These are phyloP conservation scores for Lepidium didymum DNA, from an alignment of 345 rosid species.

Conservation along the genomic window DNA sequence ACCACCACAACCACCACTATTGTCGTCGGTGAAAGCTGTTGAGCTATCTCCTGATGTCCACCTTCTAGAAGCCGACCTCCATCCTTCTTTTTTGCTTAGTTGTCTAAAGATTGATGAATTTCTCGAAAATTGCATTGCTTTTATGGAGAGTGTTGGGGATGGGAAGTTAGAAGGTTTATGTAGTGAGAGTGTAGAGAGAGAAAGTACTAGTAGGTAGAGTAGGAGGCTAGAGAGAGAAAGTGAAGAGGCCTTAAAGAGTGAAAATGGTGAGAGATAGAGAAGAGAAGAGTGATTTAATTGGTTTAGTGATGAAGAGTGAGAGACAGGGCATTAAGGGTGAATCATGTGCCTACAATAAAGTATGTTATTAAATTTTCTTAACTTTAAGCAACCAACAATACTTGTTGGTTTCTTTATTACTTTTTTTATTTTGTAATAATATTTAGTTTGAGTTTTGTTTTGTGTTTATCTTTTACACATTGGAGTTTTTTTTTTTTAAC, in stretches of 20 bases:
- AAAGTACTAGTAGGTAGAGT: conserved; percentile 1
- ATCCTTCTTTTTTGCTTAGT: conserved; percentile 50
- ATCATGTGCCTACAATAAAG: conserved; percentile 26
- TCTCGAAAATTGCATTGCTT: conserved; percentile 29
- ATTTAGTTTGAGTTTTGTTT: neutral
- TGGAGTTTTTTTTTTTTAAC: no score
- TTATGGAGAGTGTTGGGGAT: conserved; percentile 1
- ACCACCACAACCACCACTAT: conserved; percentile 5
- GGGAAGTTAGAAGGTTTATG: conserved; percentile 4
- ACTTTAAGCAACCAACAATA: conserved; percentile 19
- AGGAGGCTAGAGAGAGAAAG: neutral
- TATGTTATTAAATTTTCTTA: conserved; percentile 3
- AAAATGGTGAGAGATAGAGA: neutral
- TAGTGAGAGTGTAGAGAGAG: conserved; percentile 3
- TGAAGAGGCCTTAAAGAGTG: conserved; percentile 10
- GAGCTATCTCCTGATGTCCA: conserved; percentile 40
- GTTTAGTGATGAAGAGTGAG: conserved; percentile 16
- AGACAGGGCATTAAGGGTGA: conserved; percentile 28
- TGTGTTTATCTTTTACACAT: neutral
- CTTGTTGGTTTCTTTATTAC: neutral
- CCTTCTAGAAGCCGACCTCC: conserved; percentile 53
- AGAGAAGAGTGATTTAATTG: neutral
- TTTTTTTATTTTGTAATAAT: no score
- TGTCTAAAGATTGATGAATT: conserved; percentile 55
- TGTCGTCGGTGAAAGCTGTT: conserved; percentile 16